Evolutionary conservation across 2,329 filamentous ascomycete species (phyloP), one percentile per base, ranked within the genome.

Genomic region (Pseudonectria buxi): DNA sequence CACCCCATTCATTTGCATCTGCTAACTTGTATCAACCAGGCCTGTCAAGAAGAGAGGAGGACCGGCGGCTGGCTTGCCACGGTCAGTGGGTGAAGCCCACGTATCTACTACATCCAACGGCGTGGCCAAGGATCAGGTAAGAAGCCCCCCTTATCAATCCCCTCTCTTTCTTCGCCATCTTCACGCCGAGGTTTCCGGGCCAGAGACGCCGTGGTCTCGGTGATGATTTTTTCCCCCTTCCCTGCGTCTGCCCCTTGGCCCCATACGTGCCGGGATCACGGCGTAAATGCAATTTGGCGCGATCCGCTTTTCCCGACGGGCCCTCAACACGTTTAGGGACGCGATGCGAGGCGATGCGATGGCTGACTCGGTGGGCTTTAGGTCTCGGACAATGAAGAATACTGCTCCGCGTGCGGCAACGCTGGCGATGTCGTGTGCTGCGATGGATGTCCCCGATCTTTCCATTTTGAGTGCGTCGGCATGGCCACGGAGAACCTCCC

Each of bases 391-490:
- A 94, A 94, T 60, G 86, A 92, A 59, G 90, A 96, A 59, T 83
- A 83, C 55, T 98, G 90, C 67, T 82, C 82, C 43, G 79, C 87
- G 30, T 98, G 92, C 64, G 78, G 82, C 53, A 84, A 83, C 45
- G 83, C 78, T 47, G 90, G 90, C 38, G 79, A 87, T 49, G 75
- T 98, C 44, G 74, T 96, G 46, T 95, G 89, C 64, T 98, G 92
- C 62, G 92, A 96, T 65, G 86, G 84, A 44, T 98, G 92, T 64
- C 77, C 82, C 41, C 79, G 86, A 47, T 86, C 89, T 6, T 95
- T 94, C 63, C 92, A 96, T 62, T 87, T 92, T 57, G 73, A 77
- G 40, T 96, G 92, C 59, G 78, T 92, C 47, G 83, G 94, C 59
- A 88, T 90, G 43, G 83, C 86, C 26, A 72, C 79, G 36, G 72